Base-by-base conservation (phyloP, 305 asterid genomes). In the Rubia occidens region DNA sequence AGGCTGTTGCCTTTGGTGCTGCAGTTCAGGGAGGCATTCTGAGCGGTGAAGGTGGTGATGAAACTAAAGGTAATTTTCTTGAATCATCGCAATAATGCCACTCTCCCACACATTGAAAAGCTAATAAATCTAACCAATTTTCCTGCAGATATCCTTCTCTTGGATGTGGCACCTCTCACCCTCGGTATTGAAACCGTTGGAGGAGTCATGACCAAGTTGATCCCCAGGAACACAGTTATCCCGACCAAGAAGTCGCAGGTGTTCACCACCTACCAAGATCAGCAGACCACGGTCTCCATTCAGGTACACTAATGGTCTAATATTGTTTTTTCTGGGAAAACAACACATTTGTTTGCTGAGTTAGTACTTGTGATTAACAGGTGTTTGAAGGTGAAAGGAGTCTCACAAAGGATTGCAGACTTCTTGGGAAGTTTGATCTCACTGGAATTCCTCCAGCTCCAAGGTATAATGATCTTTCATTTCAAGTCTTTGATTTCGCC, bases 341-440 rank as follows among this genome's bases (percentile, higher is more conserved):
- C n/a, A n/a, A n/a, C n/a, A n/a, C n/a, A n/a, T n/a, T n/a, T n/a
- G n/a, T n/a, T n/a, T n/a, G n/a, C n/a, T n/a, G 53, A 64, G 59
- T n/a, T 18, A 2, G 60, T 59, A 10, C 10, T 62, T 24, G 8
- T 77, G 49, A 47, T 29, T 64, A 39, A 67, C 78, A 90, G 97
- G 96, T 94, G 21, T 94, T 81, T 56, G 98, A 94, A 84, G 98
- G 98, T 56, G 98, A 91, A 82, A 77, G 98, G 81, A 94, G 96
- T 75, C 88, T 93, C 62, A 89, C 95, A 35, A 93, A 93, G 87
- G 98, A 93, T 79, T 86, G 95, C 76, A 86, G 97, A 79, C 80
- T 76, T 61, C 98, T 93, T 17, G 98, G 98, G 51, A 90, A 87
- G 74, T 93, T 93, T n/a, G 98, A 93, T 73, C 89, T 93, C 24